Evolutionary conservation across 768 basidiomycete species (phyloP), one percentile per base, ranked within the genome.

Genomic region (Crassisporium funariophilum): DNA sequence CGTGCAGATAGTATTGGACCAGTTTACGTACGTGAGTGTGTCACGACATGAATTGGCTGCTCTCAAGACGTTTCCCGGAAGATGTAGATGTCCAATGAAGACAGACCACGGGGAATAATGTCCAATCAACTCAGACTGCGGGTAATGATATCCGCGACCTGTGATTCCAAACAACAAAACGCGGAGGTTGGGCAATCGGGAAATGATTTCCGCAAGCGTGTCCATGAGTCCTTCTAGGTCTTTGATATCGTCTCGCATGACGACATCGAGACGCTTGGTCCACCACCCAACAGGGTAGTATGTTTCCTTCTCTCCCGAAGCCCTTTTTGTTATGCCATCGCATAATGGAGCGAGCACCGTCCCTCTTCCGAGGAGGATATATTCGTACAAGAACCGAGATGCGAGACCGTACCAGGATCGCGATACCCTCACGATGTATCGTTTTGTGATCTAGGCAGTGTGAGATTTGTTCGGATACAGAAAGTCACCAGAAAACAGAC

Each of bases 201-300:
- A 19, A 17, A 61, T 20, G 33, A 61, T 53, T 19, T 31, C 27
- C 12, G 52, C 41, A 16, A 63, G 33, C 13, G 47, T 27, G 9
- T 40, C 22, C 11, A 47, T 33, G 4, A 27, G 38, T 4, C 35
- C 35, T 7, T 38, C 2, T 13, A 22, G 23, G 6, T 49, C 19
- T 9, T 52, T 19, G 6, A 19, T 25, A 4, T 9, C 12, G 34
- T 61, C 54, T 31, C 56, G 35, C 33, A 57, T 36, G 23, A 43
- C 33, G 19, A 59, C 54, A 19, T 63, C 62, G 17, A 63, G 45
- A 9, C 59, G 58, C 31, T 52, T 51, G 3, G 58, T 59, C 51
- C 59, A 59, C 62, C 56, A 61, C 5, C 59, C 59, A 11, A 53
- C 13, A n/a, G 44, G 2, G 3, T 23, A 33, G 11, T 10, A 16